These are phyloP conservation scores for Canavalia ensiformis DNA, from an alignment of 306 rosid species.

Conservation along the genomic window DNA sequence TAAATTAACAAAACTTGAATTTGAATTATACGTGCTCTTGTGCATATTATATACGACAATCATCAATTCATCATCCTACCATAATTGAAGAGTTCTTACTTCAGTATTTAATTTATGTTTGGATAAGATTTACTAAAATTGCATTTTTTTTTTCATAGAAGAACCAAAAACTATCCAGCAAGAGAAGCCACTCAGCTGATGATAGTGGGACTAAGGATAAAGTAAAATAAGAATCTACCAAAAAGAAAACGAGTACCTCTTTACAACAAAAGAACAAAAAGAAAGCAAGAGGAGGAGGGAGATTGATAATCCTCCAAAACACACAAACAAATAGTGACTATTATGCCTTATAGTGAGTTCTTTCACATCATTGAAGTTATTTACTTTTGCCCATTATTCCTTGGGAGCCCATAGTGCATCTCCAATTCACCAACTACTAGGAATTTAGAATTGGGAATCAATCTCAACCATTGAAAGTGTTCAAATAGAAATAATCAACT, in stretches of 20 bases:
- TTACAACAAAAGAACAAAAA: constrained; percentile 34
- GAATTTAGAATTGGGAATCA: constrained; percentile 35
- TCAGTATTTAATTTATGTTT: background rate
- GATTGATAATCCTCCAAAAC: constrained; percentile 30
- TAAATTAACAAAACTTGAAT: background rate
- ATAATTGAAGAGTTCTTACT: background rate
- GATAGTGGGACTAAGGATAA: constrained; percentile 33
- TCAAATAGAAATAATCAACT: constrained; percentile 39
- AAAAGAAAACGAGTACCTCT: constrained; percentile 13
- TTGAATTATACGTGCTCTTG: background rate
- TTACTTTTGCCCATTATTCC: constrained; percentile 36
- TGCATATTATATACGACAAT: background rate
- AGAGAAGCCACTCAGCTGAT: constrained; percentile 15
- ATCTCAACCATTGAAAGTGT: constrained; percentile 40
- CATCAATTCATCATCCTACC: constrained; percentile 8
- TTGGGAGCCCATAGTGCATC: constrained; percentile 40
- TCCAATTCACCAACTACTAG: constrained; percentile 50
- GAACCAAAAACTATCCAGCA: constrained; percentile 18
- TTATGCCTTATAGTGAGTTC: background rate
- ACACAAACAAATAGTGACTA: constrained; percentile 31
- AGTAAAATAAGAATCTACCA: constrained; percentile 26
- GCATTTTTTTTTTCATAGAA: background rate
- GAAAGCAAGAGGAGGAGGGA: constrained; percentile 11
- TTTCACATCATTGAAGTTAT: constrained; percentile 11
- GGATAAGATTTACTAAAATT: background rate